Evolutionary conservation across 345 rosid genomes (phyloP), one percentile per base, ranked within the genome.

Genomic region (Crucihimalaya himalaica): DNA sequence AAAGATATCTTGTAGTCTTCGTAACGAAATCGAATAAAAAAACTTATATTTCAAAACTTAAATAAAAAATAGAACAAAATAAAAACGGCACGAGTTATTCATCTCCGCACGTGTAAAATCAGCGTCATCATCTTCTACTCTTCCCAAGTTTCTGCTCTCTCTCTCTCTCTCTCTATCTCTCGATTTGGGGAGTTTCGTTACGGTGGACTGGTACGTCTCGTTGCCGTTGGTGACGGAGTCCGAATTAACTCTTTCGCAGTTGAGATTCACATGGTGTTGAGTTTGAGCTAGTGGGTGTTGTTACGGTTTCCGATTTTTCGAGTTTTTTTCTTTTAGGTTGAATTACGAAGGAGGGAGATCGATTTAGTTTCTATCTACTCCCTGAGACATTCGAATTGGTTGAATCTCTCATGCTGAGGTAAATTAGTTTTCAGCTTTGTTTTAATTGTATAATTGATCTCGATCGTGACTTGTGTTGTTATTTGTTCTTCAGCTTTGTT

Each of bases 41-140:
- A n/a, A n/a, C n/a, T n/a, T n/a, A n/a, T n/a, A n/a, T n/a, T n/a
- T n/a, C n/a, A n/a, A n/a, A n/a, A n/a, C n/a, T n/a, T n/a, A n/a
- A n/a, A 34, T 4, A 21, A 54, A 66, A 11, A 20, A 27, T 6
- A 37, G 16, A 50, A 35, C 3, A 46, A 15, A 58, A 48, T 0
- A 52, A 43, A 43, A 55, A 8, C 19, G 62, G 23, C 65, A 68
- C 62, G 68, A 75, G 74, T 52, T 0, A 18, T n/a, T 0, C 4
- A 0, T 11, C 9, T 35, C 70, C 48, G 34, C 80, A 70, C 80
- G 76, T 77, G 75, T 70, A 23, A 70, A 68, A 40, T 3, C 15
- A 77, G 60, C 72, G 71, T 77, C 71, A 77, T 76, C 80, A 70
- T 70, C 75, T 76, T 55, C 71, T 63, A 54, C 80, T 76, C 73